Evolutionary conservation across 192 early-diverging fungal genomes (phyloP), one percentile per base, ranked within the genome.

Genomic region (Dispira simplex): DNA sequence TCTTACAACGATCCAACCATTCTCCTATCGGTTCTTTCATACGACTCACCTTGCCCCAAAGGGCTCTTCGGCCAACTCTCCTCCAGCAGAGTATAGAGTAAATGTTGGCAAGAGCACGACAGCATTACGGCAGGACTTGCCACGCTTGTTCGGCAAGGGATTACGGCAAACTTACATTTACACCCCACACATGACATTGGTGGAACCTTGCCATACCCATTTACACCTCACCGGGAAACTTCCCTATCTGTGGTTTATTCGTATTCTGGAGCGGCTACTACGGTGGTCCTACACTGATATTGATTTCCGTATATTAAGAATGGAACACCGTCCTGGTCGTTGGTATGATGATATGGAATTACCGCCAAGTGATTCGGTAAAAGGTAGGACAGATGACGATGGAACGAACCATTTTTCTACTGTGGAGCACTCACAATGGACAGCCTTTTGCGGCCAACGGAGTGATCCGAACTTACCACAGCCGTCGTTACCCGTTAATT

Each of bases 231-330:
- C 12, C 0, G 59, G 59, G 8, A 44, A 45, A 2, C 59, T n/a
- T 20, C 26, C 14, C 16, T 62, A 62, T 18, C n/a, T 62, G n/a
- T 45, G 28, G 59, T 62, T 62, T 45, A 25, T 62, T 10, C 59
- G 59, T 5, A n/a, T n/a, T 1, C 11, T 62, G 20, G 5, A 45
- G n/a, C 43, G 44, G 16, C 20, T 39, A n/a, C 39, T 62, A n/a
- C 44, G 46, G 45, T 62, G 59, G 59, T 62, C 43, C 59, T 62
- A 62, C 43, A 32, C 16, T 13, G 59, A 62, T 18, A 62, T 62
- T 44, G 18, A 62, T 44, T 62, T 62, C 26, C 59, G 59, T n/a
- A 62, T 62, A 11, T 21, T 62, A 3, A 14, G n/a, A 8, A 44
- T 62, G 14, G 59, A 62, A 62, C 59, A 62, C n/a, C 59, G 59